A percentile compares a stretch with the other conserved stretches of the same genome.
Conservation (phyloP, 495 filamentous ascomycete genomes). For the Penicillium subrubescens region DNA sequence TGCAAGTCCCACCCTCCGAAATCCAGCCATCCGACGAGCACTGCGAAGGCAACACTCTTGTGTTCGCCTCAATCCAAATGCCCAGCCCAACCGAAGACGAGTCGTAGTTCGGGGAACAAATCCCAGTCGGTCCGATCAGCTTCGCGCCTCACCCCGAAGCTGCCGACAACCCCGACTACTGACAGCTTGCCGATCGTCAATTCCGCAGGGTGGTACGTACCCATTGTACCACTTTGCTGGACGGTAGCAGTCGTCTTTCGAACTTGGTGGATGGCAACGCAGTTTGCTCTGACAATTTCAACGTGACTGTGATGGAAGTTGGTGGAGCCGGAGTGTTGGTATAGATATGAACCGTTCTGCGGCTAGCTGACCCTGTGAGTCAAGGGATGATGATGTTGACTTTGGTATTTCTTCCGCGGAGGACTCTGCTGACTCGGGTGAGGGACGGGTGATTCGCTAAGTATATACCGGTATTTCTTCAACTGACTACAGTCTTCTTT, state of each 20-base stretch:
- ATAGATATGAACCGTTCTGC: neutral
- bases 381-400: neutral
- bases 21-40: neutral
- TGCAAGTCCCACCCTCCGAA: neutral
- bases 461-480: neutral
- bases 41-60: constrained; percentile 2
- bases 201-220: neutral
- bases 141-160: neutral
- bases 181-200: neutral
- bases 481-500: neutral
- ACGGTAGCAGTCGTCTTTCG: neutral
- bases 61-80: neutral
- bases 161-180: neutral
- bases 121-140: neutral
- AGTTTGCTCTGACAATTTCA: neutral
- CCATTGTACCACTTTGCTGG: neutral
- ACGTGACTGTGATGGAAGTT: neutral
- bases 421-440: neutral
- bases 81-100: neutral
- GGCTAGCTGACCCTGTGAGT: neutral
- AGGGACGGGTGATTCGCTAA: neutral
- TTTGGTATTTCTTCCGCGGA: neutral
- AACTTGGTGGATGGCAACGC: neutral
- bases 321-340: neutral
- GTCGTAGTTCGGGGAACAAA: neutral